These are phyloP conservation scores for Phytomonas serpens DNA, from an alignment of 208 protist species.

Conservation along the genomic window DNA sequence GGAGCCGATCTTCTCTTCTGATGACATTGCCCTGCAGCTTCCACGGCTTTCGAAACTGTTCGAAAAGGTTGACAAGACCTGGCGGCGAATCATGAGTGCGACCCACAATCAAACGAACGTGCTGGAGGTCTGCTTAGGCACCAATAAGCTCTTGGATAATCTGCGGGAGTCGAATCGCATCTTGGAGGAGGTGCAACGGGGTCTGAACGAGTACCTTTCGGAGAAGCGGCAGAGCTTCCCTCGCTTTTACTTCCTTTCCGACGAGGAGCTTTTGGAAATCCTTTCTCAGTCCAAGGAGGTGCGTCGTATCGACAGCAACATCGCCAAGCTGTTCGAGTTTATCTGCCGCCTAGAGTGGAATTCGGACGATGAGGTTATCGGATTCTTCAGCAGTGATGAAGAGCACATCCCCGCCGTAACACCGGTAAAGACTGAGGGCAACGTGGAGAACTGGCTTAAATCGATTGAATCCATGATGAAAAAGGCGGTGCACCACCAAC, in stretches of 20 bases:
- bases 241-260: slow-evolving; percentile 92
- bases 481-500: slow-evolving; percentile 70
- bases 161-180: slow-evolving; percentile 91
- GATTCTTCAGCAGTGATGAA: slow-evolving; percentile 91
- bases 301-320: slow-evolving; percentile 91
- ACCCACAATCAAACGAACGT: slow-evolving; percentile 85
- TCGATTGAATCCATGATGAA: slow-evolving; percentile 94
- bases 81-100: slow-evolving; percentile 89
- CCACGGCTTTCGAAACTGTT: slow-evolving; percentile 92
- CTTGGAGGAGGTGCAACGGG: slow-evolving; percentile 95
- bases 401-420: slow-evolving; percentile 88
- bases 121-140: slow-evolving; percentile 90
- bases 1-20: slow-evolving; percentile 95
- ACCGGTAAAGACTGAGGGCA: slow-evolving; percentile 84
- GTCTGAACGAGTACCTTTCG: slow-evolving; percentile 95
- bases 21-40: slow-evolving; percentile 95
- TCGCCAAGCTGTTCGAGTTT: slow-evolving; percentile 95
- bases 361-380: slow-evolving; percentile 50
- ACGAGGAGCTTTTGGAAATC: slow-evolving; percentile 94
- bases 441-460: slow-evolving; percentile 95
- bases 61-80: slow-evolving; percentile 94
- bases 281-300: slow-evolving; percentile 95
- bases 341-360: slow-evolving; percentile 82
- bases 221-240: slow-evolving; percentile 94
- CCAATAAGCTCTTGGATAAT: slow-evolving; percentile 92